Evolutionary conservation across 2,329 filamentous ascomycete species (phyloP), one percentile per base, ranked within the genome.

Genomic region (Geosmithia morbida): DNA sequence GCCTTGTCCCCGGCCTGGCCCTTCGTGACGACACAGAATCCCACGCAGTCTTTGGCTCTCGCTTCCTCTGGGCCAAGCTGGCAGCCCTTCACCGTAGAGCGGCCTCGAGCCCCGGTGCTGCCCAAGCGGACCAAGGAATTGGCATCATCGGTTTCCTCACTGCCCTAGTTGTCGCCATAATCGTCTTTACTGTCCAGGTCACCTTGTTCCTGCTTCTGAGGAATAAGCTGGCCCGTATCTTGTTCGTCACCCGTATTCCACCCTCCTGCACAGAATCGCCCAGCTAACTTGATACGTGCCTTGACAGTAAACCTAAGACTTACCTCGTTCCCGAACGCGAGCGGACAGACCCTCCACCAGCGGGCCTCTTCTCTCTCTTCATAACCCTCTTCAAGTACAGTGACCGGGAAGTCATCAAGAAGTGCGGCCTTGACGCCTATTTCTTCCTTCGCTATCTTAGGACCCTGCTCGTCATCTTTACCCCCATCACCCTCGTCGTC

Each of bases 401-500:
- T 70, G 75, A 86, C 51, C 73, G 86, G 13, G 87, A 94, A 55
- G 79, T 98, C 54, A 94, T 98, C 56, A 83, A 90, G 47, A 94
- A 96, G 64, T 96, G 90, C 55, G 92, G 92, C 17, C 76, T 98
- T 10, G 92, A 98, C 61, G 88, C 90, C 57, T 98, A 95, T 66
- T 95, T 97, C 69, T 98, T 98, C 63, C 73, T 98, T 1, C 85
- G 94, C 51, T 98, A 95, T 58, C 75, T 79, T 14, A 76, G 76
- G 53, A 75, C 59, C 62, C 77, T 97, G 5, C 75, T 97, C 42
- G 81, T 95, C 59, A 94, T 98, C 51, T 97, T 98, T 61, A 67
- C 94, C 40, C 88, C 92, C 1, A 79, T 95, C 48, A 80, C 85
- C 13, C 54, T 78, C 22, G 59, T 96, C 46, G 81, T 94, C 26